Base-by-base conservation (phyloP, 352 stramenopile genomes). In the Globisporangium radiosum region DNA sequence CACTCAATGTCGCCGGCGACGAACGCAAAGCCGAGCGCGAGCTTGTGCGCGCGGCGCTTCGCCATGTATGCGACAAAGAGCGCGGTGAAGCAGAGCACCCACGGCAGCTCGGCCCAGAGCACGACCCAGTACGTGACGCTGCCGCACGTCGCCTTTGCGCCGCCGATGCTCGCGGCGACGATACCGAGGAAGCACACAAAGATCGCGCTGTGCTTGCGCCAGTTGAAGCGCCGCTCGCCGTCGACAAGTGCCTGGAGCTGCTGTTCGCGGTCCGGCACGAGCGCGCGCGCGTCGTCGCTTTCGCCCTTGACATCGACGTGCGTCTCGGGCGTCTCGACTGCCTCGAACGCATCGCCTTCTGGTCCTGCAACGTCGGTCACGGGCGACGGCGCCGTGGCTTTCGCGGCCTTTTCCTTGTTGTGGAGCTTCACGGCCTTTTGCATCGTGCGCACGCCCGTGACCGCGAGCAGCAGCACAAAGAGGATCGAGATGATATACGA, bases 401-500 rank as follows among this genome's bases (percentile, higher is more conserved):
- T 66, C n/a, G 70, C 69, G 0, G 66, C 64, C 7, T 61, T 15
- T 49, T 87, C 75, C 15, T 59, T 63, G 7, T 71, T 70, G 62
- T 75, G 69, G n/a, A 75, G 65, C 17, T 65, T 66, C n/a, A 75
- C 52, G 10, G 49, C 65, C 47, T 73, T 72, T 48, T 71, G 62
- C 60, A 57, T 65, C 55, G 65, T 81, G 0, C 74, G 64, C 10
- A 69, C 61, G 19, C 69, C 76, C 25, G 70, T 62, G 10, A 71
- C 50, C 4, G 56, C 54, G n/a, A 86, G 65, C 44, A 86, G 57
- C 17, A 78, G 39, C 33, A 84, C 72, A 15, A 88, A 75, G 7
- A 88, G 64, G 11, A 85, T 60, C 40, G 76, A 87, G 50, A 85
- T 65, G 14, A 87, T 37, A 62, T 88, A 87, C 13, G 71, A 76